phyloP scores from a whole-genome alignment of 345 rosid genomes.

The Ailanthus altissimus region DNA sequence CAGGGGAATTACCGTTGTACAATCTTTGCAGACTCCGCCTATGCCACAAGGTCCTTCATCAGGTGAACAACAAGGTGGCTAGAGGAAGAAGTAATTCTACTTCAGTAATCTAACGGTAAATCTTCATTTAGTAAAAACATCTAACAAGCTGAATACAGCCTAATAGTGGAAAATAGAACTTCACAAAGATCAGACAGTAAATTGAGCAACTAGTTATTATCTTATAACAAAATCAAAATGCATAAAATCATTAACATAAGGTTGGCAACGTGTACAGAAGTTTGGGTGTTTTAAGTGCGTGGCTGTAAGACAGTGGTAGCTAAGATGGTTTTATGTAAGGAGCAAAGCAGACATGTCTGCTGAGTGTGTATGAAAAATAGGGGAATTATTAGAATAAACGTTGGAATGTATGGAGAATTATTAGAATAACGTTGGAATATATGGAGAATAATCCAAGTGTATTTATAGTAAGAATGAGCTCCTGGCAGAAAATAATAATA shows the following conservation, averaged over 20 bases:
- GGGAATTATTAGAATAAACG: background rate
- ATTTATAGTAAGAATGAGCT: background rate
- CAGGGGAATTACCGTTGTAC: conserved; percentile 70
- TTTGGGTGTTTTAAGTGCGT: background rate
- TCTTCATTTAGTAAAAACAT: conserved; percentile 5
- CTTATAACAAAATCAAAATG: background rate
- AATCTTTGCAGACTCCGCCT: conserved; percentile 81
- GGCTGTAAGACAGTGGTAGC: background rate
- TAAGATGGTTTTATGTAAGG: background rate
- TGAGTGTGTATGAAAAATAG: background rate
- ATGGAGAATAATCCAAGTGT: background rate
- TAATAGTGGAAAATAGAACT: conserved; percentile 8
- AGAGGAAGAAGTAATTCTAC: conserved; percentile 22
- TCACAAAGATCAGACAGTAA: background rate
- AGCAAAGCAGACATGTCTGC: background rate
- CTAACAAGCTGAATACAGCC: background rate
- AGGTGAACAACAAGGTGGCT: conserved; percentile 91
- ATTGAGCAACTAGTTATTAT: background rate
- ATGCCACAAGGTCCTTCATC: conserved; percentile 68
- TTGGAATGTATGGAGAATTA: background rate
- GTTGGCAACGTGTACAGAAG: background rate
- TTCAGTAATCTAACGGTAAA: conserved; percentile 14
- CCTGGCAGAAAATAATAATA: conserved; percentile 8
- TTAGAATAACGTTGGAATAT: background rate
- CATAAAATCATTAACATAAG: background rate